phyloP scores from a whole-genome alignment of 345 rosid genomes.

The Citrus unshiu region DNA sequence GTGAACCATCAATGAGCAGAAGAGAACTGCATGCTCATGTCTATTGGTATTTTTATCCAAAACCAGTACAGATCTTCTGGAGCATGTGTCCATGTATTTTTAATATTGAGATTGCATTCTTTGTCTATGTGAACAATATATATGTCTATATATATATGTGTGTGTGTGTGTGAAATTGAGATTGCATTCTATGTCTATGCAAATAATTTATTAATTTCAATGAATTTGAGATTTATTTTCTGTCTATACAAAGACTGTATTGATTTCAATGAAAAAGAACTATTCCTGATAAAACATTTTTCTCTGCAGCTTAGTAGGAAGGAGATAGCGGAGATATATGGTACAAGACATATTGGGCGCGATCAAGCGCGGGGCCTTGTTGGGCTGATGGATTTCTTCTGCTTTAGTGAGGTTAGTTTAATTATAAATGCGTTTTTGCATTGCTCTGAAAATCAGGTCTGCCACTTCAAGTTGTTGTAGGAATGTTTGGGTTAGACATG shows the following conservation, averaged over 20 bases:
- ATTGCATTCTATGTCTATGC: not conserved
- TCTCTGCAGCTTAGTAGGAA: slow-evolving; percentile 57
- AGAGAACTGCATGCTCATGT: not conserved
- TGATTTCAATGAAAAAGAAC: not conserved
- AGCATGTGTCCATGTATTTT: not conserved
- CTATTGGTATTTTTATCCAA: not conserved
- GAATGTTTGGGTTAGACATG: not conserved
- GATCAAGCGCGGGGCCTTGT: slow-evolving; percentile 85
- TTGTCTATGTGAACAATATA: not conserved
- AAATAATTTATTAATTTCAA: not conserved
- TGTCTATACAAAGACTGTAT: not conserved
- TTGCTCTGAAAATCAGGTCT: not conserved
- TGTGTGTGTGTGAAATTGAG: not conserved
- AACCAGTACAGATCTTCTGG: not conserved
- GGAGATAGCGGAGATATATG: slow-evolving; percentile 68
- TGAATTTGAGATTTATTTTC: not conserved
- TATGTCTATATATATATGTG: no score
- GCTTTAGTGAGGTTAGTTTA: slow-evolving; percentile 86
- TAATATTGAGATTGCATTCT: not conserved
- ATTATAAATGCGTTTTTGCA: slow-evolving; percentile 1
- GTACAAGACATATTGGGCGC: slow-evolving; percentile 90
- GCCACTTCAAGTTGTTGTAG: not conserved
- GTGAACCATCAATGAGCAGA: not conserved
- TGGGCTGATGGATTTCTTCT: slow-evolving; percentile 98
- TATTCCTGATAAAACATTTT: slow-evolving; percentile 7